Base-by-base conservation (phyloP, 2,329 filamentous ascomycete genomes). In the Pseudogymnoascus pannorum region DNA sequence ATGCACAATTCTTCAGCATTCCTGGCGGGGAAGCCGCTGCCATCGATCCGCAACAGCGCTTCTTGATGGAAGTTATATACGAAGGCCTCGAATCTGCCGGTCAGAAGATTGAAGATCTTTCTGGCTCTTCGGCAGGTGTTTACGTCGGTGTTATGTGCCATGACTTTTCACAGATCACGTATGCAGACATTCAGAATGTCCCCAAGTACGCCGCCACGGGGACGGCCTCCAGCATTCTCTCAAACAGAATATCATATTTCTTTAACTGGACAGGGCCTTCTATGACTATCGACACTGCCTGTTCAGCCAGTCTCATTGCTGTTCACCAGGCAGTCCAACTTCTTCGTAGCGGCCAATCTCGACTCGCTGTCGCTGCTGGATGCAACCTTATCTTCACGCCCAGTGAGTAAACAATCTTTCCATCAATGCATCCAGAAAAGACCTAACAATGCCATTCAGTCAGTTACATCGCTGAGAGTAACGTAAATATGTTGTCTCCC, bases 241-340 rank as follows among this genome's bases (percentile, higher is more conserved):
- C 76, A 0, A 79, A 78, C 61, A 71, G 77, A 1, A 65, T 77
- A 11, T 75, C 73, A 35, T 78, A 73, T 71, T 76, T 71, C 61
- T 78, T 75, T 60, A 69, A 77, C 59, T 63, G 75, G 42, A 65
- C 65, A 5, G 75, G 75, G 0, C 70, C 75, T 0, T 75, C 73
- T 61, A 66, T 74, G 40, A 74, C 72, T 3, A 67, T 76, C n/a
- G 73, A 77, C 54, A 76, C 75, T 5, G 75, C 74, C 2, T 77
- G 75, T 59, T 75, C 73, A 0, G 71, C 71, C 3, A 71, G 68
- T 40, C 60, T 76, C 6, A 70, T 74, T 2, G 74, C 72, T 7
- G 64, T 75, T 2, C 72, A 76, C 58, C 66, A 67, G 31, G 71
- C 66, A 38, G 63, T 65, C 42, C 66, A 67, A 54, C 54, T 33